phyloP scores from a whole-genome alignment of 2,329 filamentous ascomycete species.

The Paradendryphiella salina region DNA sequence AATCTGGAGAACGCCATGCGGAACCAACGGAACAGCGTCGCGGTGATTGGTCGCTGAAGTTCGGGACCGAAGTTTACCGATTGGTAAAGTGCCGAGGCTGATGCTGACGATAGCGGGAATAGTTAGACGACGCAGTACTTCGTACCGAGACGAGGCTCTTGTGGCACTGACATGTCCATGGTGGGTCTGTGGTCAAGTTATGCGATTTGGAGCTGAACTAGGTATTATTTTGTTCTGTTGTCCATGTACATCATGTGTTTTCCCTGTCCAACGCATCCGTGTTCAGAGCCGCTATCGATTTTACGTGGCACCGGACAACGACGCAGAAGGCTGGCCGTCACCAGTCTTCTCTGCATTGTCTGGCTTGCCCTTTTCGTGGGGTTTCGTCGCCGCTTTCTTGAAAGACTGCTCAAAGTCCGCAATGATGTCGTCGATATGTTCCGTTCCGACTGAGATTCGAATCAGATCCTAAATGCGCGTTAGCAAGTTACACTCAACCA shows the following conservation, averaged over 20 bases:
- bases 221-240: background rate
- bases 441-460: conserved; percentile 90
- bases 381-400: conserved; percentile 58
- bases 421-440: conserved; percentile 97
- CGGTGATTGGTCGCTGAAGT: conserved; percentile 11
- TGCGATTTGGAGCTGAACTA: background rate
- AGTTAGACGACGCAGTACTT: background rate
- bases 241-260: background rate
- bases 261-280: background rate
- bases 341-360: conserved; percentile 41
- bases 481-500: background rate
- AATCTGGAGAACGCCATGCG: background rate
- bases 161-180: background rate
- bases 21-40: background rate
- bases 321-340: conserved; percentile 29
- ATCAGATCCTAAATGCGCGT: conserved; percentile 70
- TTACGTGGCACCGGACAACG: conserved; percentile 38
- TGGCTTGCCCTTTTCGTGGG: conserved; percentile 40
- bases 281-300: background rate
- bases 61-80: background rate
- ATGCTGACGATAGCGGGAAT: too few species aligned
- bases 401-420: conserved; percentile 94
- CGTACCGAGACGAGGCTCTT: background rate
- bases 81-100: conserved; percentile 4
- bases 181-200: too few species aligned